These are phyloP conservation scores for Pythium aquatile DNA, from an alignment of 352 stramenopile genomes.

Conservation along the genomic window DNA sequence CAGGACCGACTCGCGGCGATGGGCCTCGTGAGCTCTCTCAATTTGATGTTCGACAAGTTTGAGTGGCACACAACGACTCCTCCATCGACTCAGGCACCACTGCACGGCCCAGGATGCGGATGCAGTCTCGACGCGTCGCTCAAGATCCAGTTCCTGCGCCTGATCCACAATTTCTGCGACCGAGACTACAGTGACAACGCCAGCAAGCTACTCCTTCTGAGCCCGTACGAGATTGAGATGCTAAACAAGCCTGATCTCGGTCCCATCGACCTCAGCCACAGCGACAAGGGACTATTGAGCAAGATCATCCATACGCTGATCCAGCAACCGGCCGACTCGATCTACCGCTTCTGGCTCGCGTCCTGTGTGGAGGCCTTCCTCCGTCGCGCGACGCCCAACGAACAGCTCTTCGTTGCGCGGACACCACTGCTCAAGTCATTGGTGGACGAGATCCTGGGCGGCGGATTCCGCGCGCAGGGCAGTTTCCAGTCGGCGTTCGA, in stretches of 20 bases:
- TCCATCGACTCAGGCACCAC: constrained; percentile 44
- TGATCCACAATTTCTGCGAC: constrained; percentile 97
- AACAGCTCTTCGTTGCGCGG: constrained; percentile 91
- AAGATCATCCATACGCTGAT: constrained; percentile 91
- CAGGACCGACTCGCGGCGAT: constrained; percentile 86
- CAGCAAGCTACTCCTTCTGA: constrained; percentile 82
- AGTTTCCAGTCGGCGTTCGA: constrained; percentile 96
- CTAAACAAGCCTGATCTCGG: constrained; percentile 44
- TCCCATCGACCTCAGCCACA: constrained; percentile 63
- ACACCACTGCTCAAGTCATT: constrained; percentile 88
- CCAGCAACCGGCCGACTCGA: constrained; percentile 89
- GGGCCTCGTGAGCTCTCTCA: constrained; percentile 89
- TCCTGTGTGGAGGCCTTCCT: constrained; percentile 96
- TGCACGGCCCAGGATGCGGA: constrained; percentile 88
- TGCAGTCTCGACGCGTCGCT: constrained; percentile 94
- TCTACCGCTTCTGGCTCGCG: constrained; percentile 96
- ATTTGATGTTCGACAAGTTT: constrained; percentile 94
- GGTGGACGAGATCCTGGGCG: constrained; percentile 85
- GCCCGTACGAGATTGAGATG: constrained; percentile 55
- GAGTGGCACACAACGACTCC: constrained; percentile 72
- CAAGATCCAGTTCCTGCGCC: constrained; percentile 94
- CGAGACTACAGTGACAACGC: constrained; percentile 87
- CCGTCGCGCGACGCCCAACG: constrained; percentile 71
- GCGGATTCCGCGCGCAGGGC: constrained; percentile 84
- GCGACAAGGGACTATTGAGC: constrained; percentile 85